Evolutionary conservation across 331 rosid genomes (phyloP).

Genomic region (Malus hybrid): DNA sequence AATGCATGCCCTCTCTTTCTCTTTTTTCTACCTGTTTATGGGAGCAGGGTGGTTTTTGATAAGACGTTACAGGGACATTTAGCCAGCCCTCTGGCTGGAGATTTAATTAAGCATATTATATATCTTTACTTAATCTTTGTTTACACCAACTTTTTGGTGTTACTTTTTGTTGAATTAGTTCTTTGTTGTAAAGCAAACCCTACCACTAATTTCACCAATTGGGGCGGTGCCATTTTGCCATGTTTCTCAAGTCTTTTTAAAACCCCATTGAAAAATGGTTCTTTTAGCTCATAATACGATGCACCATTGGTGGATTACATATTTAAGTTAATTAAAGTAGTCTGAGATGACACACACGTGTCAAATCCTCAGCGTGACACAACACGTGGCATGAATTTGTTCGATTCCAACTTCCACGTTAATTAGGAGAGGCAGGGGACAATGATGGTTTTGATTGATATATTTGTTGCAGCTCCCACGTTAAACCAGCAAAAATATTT

Average conservation of each 20-base stretch:
- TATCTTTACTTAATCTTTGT: conserved; percentile 2
- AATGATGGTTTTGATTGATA: conserved; percentile 12
- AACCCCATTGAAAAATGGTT: not conserved
- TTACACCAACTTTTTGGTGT: conserved; percentile 14
- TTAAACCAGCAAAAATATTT: not conserved
- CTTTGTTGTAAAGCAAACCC: not conserved
- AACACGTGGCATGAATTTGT: conserved; percentile 20
- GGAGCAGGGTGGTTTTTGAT: conserved; percentile 18
- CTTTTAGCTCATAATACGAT: not conserved
- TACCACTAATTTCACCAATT: conserved; percentile 22
- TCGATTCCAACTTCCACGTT: conserved; percentile 13
- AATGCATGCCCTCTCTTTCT: not conserved
- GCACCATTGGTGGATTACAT: conserved; percentile 8
- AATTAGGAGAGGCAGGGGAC: not conserved
- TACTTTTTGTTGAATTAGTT: conserved; percentile 8
- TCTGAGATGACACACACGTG: conserved; percentile 22
- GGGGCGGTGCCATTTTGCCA: conserved; percentile 32
- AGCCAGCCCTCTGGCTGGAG: conserved; percentile 10
- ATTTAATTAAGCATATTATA: conserved; percentile 8
- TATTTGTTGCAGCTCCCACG: not conserved
- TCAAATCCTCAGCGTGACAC: conserved; percentile 2
- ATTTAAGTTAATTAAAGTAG: not conserved
- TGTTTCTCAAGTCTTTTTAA: not conserved
- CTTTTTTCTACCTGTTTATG: not conserved
- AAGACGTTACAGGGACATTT: conserved; percentile 27